Evolutionary conservation across 2,329 filamentous ascomycete genomes (phyloP).

Genomic region (Penicillium vulpinum): DNA sequence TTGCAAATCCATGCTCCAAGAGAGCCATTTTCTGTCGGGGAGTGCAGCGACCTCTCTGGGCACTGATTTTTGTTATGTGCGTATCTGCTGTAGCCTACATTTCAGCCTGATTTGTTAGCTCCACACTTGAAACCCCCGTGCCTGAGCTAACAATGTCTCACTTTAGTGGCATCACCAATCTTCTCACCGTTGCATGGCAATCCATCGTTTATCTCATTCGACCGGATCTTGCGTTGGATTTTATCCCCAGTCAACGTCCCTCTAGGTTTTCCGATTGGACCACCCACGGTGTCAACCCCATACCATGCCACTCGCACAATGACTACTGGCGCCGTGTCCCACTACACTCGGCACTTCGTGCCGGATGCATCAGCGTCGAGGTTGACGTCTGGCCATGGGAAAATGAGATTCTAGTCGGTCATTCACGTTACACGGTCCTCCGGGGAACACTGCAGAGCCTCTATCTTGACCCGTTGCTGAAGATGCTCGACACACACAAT

Average conservation of each 20-base stretch:
- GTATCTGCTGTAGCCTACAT: not conserved
- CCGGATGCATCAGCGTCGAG: slow-evolving; percentile 65
- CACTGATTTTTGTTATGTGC: slow-evolving; percentile 9
- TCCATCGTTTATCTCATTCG: not conserved
- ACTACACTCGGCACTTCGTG: slow-evolving; percentile 61
- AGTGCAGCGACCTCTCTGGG: slow-evolving; percentile 4
- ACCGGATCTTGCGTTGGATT: not conserved
- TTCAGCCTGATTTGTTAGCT: not conserved
- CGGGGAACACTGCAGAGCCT: slow-evolving; percentile 60
- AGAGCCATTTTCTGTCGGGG: slow-evolving; percentile 2
- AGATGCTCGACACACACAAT: slow-evolving; percentile 58
- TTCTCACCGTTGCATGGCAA: slow-evolving; percentile 1
- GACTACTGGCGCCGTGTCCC: slow-evolving; percentile 68
- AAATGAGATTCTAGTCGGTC: slow-evolving; percentile 63
- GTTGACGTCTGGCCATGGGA: slow-evolving; percentile 67
- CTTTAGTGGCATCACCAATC: not conserved
- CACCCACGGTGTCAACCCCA: slow-evolving; percentile 49
- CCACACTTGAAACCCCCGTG: not conserved
- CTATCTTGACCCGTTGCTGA: slow-evolving; percentile 65
- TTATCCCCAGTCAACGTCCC: not conserved
- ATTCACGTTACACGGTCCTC: slow-evolving; percentile 57
- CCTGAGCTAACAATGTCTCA: not conserved
- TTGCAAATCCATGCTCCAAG: not conserved
- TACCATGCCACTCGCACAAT: slow-evolving; percentile 67
- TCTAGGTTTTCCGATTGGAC: not conserved